phyloP scores from a whole-genome alignment of 23 red algal species.

The Gracilaria gracilis region DNA sequence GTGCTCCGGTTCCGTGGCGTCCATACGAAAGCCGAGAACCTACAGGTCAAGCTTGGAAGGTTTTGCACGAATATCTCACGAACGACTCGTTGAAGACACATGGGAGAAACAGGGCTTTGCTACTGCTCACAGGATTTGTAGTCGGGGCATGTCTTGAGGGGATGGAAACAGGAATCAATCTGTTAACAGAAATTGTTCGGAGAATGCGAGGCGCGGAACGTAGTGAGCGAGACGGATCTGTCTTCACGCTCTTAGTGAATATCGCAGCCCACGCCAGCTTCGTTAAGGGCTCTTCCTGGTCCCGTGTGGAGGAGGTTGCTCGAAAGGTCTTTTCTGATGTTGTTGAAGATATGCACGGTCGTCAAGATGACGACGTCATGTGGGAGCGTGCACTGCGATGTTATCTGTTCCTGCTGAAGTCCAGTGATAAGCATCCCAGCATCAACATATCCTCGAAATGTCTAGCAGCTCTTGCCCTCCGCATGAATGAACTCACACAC shows the following conservation, averaged over 20 bases:
- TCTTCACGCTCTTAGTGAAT: slow-evolving; percentile 58
- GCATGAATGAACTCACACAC: slow-evolving; percentile 59
- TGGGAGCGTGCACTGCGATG: slow-evolving; percentile 68
- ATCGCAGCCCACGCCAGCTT: slow-evolving; percentile 67
- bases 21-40: slow-evolving; percentile 30
- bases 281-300: slow-evolving; percentile 41
- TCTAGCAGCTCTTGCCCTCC: slow-evolving; percentile 60
- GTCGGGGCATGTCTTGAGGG: slow-evolving; percentile 65
- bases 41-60: slow-evolving; percentile 54
- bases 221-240: slow-evolving; percentile 68
- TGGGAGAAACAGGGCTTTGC: slow-evolving; percentile 56
- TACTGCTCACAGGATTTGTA: slow-evolving; percentile 59
- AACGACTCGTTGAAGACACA: slow-evolving; percentile 60
- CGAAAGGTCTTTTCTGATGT: slow-evolving; percentile 74
- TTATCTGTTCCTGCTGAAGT: slow-evolving; percentile 44
- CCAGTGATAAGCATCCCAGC: slow-evolving; percentile 67
- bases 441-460: slow-evolving; percentile 58
- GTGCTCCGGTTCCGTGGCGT: slow-evolving; percentile 42
- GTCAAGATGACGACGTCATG: slow-evolving; percentile 74
- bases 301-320: slow-evolving; percentile 57
- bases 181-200: slow-evolving; percentile 65
- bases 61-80: slow-evolving; percentile 69
- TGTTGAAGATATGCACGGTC: slow-evolving; percentile 68
- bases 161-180: slow-evolving; percentile 55
- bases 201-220: slow-evolving; percentile 71